phyloP scores from a whole-genome alignment of 2,329 filamentous ascomycete genomes.

The Coniochaeta pulveracea region DNA sequence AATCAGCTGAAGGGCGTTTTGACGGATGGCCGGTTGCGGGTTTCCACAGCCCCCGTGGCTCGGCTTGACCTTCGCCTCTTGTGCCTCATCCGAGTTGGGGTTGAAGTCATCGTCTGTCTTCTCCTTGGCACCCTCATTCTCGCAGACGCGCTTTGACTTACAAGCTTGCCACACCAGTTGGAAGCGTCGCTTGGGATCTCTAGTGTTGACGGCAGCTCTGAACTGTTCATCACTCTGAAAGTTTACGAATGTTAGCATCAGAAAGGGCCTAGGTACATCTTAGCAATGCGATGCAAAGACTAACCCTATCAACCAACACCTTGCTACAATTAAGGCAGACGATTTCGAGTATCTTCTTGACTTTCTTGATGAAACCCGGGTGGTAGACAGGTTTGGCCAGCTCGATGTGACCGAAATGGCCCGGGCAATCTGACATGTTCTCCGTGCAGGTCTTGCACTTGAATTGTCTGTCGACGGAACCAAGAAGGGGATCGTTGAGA shows the following conservation, averaged over 20 bases:
- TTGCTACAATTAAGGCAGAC: conserved; percentile 99
- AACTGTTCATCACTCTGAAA: conserved; percentile 75
- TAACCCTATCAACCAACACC: conserved; percentile 95
- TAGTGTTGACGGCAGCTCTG: conserved; percentile 65
- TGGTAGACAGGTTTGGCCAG: conserved; percentile 94
- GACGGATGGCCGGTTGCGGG: conserved; percentile 75
- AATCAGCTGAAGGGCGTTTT: conserved; percentile 74
- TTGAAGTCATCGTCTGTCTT: conserved; percentile 56
- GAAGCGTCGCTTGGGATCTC: conserved; percentile 92
- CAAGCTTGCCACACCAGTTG: conserved; percentile 85
- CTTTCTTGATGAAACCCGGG: conserved; percentile 91
- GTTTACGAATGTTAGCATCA: conserved; percentile 46
- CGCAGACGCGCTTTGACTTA: conserved; percentile 78
- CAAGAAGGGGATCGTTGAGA: conserved; percentile 89
- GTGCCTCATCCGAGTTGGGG: conserved; percentile 38
- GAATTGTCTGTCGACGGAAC: conserved; percentile 91
- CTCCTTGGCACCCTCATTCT: conserved; percentile 61
- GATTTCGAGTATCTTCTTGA: conserved; percentile 97
- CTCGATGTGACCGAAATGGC: conserved; percentile 98
- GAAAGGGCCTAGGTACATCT: conserved; percentile 22
- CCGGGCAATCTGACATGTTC: conserved; percentile 89
- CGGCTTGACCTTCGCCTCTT: not conserved
- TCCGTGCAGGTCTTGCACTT: conserved; percentile 95
- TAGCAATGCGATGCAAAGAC: conserved; percentile 29
- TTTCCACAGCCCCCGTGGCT: conserved; percentile 92